Evolutionary conservation across 768 basidiomycete species (phyloP).

Genomic region (Cystobasidium ongulense): DNA sequence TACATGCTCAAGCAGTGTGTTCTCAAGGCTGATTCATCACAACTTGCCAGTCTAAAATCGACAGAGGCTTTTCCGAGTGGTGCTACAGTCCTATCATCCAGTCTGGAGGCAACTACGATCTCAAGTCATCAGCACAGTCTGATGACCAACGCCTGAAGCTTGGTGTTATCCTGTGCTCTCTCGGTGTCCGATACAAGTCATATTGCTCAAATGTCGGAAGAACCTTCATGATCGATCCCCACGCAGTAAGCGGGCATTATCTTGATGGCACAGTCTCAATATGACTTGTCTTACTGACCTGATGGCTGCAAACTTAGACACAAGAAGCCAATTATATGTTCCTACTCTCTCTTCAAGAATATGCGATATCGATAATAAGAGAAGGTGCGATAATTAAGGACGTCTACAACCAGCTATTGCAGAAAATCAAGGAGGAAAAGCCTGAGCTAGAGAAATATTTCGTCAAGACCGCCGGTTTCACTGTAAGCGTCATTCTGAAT

Average conservation of each 20-base stretch:
- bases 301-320: constrained; percentile 51
- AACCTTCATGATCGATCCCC: constrained; percentile 91
- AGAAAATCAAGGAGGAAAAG: constrained; percentile 65
- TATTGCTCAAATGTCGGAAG: constrained; percentile 89
- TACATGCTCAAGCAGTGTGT: not conserved
- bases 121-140: constrained; percentile 77
- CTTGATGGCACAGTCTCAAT: too few species aligned
- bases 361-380: constrained; percentile 65
- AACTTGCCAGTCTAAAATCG: constrained; percentile 53
- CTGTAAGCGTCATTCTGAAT: constrained; percentile 51
- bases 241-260: constrained; percentile 53
- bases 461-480: constrained; percentile 82
- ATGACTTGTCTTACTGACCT: not conserved
- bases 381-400: constrained; percentile 70
- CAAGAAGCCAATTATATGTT: constrained; percentile 84
- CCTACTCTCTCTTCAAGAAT: constrained; percentile 66
- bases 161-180: constrained; percentile 77
- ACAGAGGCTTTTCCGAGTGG: constrained; percentile 84
- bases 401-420: constrained; percentile 66
- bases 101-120: constrained; percentile 82
- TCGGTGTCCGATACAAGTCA: constrained; percentile 83
- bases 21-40: not conserved
- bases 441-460: constrained; percentile 75
- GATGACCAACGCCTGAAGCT: constrained; percentile 67
- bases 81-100: constrained; percentile 94